These are phyloP conservation scores for Trichoderma atrobrunneum DNA, from an alignment of 2,329 filamentous ascomycete genomes.

Conservation along the genomic window DNA sequence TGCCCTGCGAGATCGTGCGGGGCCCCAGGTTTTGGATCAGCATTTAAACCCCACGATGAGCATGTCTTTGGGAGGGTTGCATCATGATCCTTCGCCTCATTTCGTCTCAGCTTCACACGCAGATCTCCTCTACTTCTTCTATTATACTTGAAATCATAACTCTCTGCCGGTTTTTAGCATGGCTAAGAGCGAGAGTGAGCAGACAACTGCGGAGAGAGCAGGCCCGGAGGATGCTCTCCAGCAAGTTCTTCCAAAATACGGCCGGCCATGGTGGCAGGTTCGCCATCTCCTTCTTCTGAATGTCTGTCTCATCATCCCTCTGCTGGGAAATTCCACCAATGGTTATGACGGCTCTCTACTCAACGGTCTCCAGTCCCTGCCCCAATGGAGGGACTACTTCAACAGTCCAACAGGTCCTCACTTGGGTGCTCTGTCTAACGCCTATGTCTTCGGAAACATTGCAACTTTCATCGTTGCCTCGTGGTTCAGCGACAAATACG, in stretches of 20 bases:
- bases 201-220: not conserved
- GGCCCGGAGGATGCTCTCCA: not conserved
- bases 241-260: not conserved
- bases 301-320: not conserved
- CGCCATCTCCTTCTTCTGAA: not conserved
- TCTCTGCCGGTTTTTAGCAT: not conserved
- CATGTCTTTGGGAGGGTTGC: not conserved
- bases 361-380: slow-evolving; percentile 46
- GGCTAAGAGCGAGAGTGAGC: not conserved
- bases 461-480: not conserved
- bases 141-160: not conserved
- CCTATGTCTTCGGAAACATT: not conserved
- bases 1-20: not conserved
- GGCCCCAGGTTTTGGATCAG: not conserved
- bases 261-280: not conserved
- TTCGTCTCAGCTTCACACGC: not conserved
- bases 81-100: not conserved
- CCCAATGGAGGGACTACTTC: slow-evolving; percentile 41
- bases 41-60: not conserved
- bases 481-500: not conserved
- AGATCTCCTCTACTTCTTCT: not conserved
- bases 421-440: slow-evolving; percentile 23
- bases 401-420: slow-evolving; percentile 33
- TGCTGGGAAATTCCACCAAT: slow-evolving; percentile 29
- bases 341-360: slow-evolving; percentile 49